Evolutionary conservation across 768 basidiomycete species (phyloP).

Genomic region (Suillus variegatus): DNA sequence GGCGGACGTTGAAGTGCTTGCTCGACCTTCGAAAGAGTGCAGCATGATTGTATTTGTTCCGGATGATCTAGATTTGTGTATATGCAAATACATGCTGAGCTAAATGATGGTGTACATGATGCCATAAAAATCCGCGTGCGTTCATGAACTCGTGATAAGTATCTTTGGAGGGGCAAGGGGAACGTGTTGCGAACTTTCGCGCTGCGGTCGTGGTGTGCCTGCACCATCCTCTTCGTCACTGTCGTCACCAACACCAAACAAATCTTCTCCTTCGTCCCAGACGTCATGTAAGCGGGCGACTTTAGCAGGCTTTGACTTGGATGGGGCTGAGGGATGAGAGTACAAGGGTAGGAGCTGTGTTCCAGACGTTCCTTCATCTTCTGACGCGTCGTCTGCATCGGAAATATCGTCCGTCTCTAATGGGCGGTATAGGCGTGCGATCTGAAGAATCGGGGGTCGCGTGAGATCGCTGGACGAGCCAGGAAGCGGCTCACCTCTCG

Average conservation of each 20-base stretch:
- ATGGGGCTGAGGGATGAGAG: slow-evolving; percentile 15
- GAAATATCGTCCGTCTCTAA: slow-evolving; percentile 52
- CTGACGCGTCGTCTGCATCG: slow-evolving; percentile 50
- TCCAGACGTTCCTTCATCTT: slow-evolving; percentile 43
- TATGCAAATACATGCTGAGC: slow-evolving; percentile 6
- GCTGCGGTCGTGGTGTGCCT: slow-evolving; percentile 12
- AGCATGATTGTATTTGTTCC: not conserved
- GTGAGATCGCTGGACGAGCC: not conserved
- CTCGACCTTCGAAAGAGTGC: not conserved
- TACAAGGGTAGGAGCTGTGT: slow-evolving; percentile 66
- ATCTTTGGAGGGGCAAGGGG: slow-evolving; percentile 28
- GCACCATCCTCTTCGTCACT: slow-evolving; percentile 54
- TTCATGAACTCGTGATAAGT: slow-evolving; percentile 27
- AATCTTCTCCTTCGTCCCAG: slow-evolving; percentile 79
- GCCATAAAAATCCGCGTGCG: slow-evolving; percentile 19
- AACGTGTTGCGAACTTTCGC: slow-evolving; percentile 8
- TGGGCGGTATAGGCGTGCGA: slow-evolving; percentile 76
- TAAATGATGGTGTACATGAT: slow-evolving; percentile 30
- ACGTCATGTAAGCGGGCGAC: slow-evolving; percentile 53
- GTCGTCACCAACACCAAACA: slow-evolving; percentile 68
- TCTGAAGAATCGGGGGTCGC: slow-evolving; percentile 41
- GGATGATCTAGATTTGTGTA: not conserved
- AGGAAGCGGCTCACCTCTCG: slow-evolving; percentile 57
- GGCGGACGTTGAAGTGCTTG: not conserved
- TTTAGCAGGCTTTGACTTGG: slow-evolving; percentile 33